phyloP scores from a whole-genome alignment of 345 rosid species.

The Populus deltoides region DNA sequence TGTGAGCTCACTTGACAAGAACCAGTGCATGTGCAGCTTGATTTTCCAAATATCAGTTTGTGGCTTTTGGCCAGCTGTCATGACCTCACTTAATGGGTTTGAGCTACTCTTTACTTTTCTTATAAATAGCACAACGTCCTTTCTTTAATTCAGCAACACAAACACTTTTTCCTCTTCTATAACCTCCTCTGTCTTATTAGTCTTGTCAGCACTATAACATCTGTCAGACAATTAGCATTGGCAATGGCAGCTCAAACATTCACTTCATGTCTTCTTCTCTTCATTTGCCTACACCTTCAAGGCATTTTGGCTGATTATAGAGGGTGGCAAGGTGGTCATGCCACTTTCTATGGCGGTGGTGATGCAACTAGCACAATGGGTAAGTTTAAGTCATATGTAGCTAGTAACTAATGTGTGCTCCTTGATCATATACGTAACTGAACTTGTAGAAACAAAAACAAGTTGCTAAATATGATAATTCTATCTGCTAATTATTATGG shows the following conservation, averaged over 20 bases:
- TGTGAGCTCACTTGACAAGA: neutral
- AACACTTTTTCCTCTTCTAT: neutral
- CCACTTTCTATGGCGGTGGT: conserved; percentile 49
- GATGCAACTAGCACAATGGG: conserved; percentile 53
- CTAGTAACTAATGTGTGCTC: too few relatives aligned
- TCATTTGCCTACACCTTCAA: conserved; percentile 8
- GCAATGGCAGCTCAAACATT: conserved; percentile 26
- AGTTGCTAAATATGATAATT: too few relatives aligned
- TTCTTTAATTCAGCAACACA: neutral
- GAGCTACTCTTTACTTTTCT: conserved; percentile 2
- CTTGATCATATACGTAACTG: too few relatives aligned
- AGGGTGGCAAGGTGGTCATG: conserved; percentile 44
- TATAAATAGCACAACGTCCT: conserved; percentile 19
- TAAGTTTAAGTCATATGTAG: neutral
- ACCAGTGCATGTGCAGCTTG: conserved; percentile 19
- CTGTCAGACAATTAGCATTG: neutral
- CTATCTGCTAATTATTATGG: neutral
- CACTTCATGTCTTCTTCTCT: conserved; percentile 5
- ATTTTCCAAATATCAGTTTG: conserved; percentile 1
- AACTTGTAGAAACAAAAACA: too few relatives aligned
- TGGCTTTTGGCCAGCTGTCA: conserved; percentile 5
- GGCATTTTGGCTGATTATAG: conserved; percentile 27
- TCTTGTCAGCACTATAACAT: neutral
- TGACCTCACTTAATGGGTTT: neutral
- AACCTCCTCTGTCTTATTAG: neutral